These are phyloP conservation scores for Ceratonia siliqua DNA, from an alignment of 306 rosid species.

Conservation along the genomic window DNA sequence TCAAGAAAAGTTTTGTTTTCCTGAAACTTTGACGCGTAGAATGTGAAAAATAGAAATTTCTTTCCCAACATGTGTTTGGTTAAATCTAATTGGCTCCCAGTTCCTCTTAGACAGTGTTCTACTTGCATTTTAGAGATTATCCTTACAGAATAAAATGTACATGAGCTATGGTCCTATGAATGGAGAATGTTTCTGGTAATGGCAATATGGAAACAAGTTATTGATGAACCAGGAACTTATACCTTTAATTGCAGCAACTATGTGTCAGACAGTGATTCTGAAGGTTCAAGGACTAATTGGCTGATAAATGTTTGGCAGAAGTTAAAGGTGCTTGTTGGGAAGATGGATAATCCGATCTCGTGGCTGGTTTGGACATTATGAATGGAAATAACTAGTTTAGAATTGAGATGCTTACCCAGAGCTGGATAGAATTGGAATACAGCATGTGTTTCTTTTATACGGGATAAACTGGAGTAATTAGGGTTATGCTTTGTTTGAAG, in stretches of 20 bases:
- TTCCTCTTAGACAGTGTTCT: too few species aligned
- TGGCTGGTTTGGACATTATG: neutral
- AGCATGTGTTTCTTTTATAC: neutral
- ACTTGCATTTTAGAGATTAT: neutral
- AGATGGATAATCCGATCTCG: neutral
- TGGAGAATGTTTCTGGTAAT: neutral
- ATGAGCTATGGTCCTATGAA: too few species aligned
- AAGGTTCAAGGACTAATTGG: neutral
- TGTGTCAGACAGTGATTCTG: neutral
- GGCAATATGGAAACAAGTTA: neutral
- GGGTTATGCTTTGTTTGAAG: neutral
- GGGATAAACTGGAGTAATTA: neutral
- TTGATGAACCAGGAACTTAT: neutral
- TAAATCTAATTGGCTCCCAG: neutral
- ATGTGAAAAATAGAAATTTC: neutral
- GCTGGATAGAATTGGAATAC: neutral
- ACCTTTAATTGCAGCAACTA: neutral
- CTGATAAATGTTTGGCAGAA: neutral
- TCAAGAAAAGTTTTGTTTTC: neutral
- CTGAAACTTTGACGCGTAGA: neutral
- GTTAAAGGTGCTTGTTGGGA: neutral
- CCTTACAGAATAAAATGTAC: neutral
- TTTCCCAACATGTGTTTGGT: neutral
- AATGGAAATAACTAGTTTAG: neutral
- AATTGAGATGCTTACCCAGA: neutral